phyloP scores from a whole-genome alignment of 495 filamentous ascomycete genomes.

The Penicillium roqueforti region DNA sequence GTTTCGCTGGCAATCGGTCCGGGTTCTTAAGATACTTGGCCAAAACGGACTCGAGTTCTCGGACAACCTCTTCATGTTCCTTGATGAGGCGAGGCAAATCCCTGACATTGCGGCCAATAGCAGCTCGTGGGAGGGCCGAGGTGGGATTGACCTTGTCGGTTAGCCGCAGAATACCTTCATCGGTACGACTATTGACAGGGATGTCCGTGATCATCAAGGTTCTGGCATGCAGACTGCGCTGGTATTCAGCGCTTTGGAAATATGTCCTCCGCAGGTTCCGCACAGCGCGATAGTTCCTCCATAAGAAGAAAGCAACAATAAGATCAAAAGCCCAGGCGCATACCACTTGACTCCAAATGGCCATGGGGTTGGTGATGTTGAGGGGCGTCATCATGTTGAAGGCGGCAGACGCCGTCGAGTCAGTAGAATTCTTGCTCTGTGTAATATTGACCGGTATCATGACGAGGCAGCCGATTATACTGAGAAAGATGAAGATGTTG shows the following conservation, averaged over 20 bases:
- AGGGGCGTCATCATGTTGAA: slow-evolving; percentile 55
- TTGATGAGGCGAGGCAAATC: slow-evolving; percentile 78
- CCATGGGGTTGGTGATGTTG: slow-evolving; percentile 35
- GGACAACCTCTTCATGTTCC: slow-evolving; percentile 76
- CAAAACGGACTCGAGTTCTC: slow-evolving; percentile 73
- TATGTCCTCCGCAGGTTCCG: slow-evolving; percentile 67
- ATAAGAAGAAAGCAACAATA: slow-evolving; percentile 74
- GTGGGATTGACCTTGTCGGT: slow-evolving; percentile 72
- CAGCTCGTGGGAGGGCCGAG: slow-evolving; percentile 69
- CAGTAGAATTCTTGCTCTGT: slow-evolving; percentile 36
- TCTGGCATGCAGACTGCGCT: slow-evolving; percentile 79
- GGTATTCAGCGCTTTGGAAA: slow-evolving; percentile 84
- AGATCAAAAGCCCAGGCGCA: slow-evolving; percentile 75
- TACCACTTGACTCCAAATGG: slow-evolving; percentile 75
- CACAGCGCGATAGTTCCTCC: slow-evolving; percentile 81
- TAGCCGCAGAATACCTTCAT: slow-evolving; percentile 81
- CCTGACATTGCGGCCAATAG: slow-evolving; percentile 88
- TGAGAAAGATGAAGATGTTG: slow-evolving; percentile 74
- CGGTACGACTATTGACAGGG: slow-evolving; percentile 63
- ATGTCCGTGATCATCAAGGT: slow-evolving; percentile 93
- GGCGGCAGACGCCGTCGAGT: slow-evolving; percentile 24
- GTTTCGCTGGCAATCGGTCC: slow-evolving; percentile 67
- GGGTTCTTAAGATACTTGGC: slow-evolving; percentile 90
- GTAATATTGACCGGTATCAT: slow-evolving; percentile 80
- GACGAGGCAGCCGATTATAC: slow-evolving; percentile 69